Conservation (phyloP, 2,329 filamentous ascomycete species). For the Fusarium newnesense region DNA sequence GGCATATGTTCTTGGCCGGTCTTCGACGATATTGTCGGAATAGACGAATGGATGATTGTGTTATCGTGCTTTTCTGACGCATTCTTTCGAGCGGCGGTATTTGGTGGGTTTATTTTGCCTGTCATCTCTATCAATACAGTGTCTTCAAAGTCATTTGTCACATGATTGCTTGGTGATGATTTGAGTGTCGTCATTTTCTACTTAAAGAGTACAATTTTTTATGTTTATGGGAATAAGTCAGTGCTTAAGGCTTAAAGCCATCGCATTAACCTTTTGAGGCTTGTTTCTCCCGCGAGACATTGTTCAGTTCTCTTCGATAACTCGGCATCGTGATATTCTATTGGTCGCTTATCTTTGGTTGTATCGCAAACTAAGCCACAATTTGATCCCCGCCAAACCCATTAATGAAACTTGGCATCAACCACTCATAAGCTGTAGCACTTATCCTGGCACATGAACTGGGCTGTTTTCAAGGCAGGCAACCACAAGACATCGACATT, state of each 20-base stretch:
- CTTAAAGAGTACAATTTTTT: background rate
- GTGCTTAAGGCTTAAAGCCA: background rate
- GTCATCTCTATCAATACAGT: background rate
- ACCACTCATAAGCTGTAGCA: slow-evolving; percentile 31
- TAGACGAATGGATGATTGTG: background rate
- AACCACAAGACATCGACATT: slow-evolving; percentile 36
- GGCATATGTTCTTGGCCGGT: background rate
- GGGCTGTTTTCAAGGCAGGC: slow-evolving; percentile 31
- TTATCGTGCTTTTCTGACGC: background rate
- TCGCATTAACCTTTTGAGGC: background rate
- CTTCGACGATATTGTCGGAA: background rate
- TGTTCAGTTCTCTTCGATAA: background rate
- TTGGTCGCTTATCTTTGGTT: slow-evolving; percentile 1
- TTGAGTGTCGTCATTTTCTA: background rate
- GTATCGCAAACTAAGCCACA: slow-evolving; percentile 22
- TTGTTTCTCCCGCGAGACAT: background rate
- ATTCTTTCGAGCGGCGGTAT: background rate
- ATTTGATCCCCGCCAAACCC: slow-evolving; percentile 10
- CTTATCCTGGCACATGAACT: slow-evolving; percentile 13
- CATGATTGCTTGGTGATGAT: background rate
- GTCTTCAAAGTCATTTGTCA: background rate
- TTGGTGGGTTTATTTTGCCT: background rate
- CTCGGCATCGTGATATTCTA: background rate
- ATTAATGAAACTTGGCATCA: slow-evolving; percentile 39
- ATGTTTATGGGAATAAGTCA: no score